Conservation (phyloP, 192 early-diverging fungal genomes). For the Gigaspora rosea region DNA sequence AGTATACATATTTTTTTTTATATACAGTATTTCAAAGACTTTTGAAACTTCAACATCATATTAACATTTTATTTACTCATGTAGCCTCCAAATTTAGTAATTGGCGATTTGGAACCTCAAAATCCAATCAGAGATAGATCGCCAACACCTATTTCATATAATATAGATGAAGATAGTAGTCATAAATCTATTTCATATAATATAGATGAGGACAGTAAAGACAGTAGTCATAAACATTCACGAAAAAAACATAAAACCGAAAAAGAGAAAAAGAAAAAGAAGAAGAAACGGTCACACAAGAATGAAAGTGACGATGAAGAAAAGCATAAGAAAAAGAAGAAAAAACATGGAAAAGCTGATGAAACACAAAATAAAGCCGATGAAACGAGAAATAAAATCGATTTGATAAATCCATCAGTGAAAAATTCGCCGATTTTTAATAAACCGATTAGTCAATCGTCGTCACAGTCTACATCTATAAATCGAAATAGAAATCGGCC, state of each 20-base stretch:
- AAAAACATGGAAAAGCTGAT: background rate
- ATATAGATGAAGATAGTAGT: background rate
- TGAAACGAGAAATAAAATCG: background rate
- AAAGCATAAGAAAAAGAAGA: background rate
- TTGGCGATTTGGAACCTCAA: background rate
- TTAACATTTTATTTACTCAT: background rate
- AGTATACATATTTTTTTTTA: background rate
- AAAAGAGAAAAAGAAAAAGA: constrained; percentile 29
- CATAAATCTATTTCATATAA: background rate
- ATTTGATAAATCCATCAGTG: too few relatives aligned
- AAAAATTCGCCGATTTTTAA: background rate
- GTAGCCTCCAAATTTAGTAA: constrained; percentile 10
- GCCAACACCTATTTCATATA: background rate
- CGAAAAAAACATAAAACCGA: constrained; percentile 10
- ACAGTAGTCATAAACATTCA: background rate
- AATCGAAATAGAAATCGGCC: constrained; percentile 12
- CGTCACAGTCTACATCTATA: background rate
- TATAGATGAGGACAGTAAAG: background rate
- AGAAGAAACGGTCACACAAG: constrained; percentile 15
- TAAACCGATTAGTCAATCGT: background rate
- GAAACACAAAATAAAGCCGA: background rate
- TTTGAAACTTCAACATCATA: constrained; percentile 16
- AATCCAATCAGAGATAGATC: background rate
- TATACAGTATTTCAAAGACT: background rate
- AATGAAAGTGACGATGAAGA: background rate